These are phyloP conservation scores for Aspergillus saccharolyticus DNA, from an alignment of 495 filamentous ascomycete species.

Conservation along the genomic window DNA sequence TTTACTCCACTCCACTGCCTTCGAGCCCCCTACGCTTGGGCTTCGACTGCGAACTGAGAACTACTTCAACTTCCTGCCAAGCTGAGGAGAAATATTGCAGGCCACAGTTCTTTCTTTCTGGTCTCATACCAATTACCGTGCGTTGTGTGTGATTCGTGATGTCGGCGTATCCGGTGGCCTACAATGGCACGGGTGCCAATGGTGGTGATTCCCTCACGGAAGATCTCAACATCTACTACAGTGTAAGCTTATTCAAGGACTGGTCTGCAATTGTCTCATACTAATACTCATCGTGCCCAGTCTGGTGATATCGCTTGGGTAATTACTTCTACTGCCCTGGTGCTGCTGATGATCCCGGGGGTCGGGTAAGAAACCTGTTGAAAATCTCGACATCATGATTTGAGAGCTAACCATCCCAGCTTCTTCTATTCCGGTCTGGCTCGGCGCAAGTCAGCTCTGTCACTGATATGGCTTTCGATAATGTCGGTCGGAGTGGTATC, in stretches of 20 bases:
- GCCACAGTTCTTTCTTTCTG: not conserved
- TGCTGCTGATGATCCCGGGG: slow-evolving; percentile 96
- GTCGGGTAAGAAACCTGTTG: slow-evolving; percentile 56
- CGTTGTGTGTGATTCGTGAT: slow-evolving; percentile 19
- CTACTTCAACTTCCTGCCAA: slow-evolving; percentile 5
- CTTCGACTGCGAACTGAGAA: not conserved
- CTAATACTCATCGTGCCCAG: slow-evolving; percentile 44
- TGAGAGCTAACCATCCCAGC: slow-evolving; percentile 25
- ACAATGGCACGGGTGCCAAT: slow-evolving; percentile 55
- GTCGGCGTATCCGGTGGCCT: slow-evolving; percentile 44
- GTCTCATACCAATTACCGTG: not conserved
- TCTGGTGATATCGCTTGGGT: slow-evolving; percentile 91
- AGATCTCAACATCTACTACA: slow-evolving; percentile 78
- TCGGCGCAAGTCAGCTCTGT: slow-evolving; percentile 91
- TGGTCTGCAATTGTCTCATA: not conserved
- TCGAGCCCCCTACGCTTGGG: not conserved
- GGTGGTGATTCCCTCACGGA: slow-evolving; percentile 72
- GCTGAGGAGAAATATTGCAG: slow-evolving; percentile 11
- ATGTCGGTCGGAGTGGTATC: slow-evolving; percentile 87
- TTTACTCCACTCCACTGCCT: not conserved
- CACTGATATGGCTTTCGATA: slow-evolving; percentile 93
- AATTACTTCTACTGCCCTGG: slow-evolving; percentile 79
- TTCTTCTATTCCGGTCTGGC: slow-evolving; percentile 99
- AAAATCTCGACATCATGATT: slow-evolving; percentile 9
- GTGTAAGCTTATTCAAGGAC: slow-evolving; percentile 46